A percentile compares a stretch with the other conserved stretches of the same genome.
Conservation (phyloP, 805 yeast species). For the Candida ovalis region DNA sequence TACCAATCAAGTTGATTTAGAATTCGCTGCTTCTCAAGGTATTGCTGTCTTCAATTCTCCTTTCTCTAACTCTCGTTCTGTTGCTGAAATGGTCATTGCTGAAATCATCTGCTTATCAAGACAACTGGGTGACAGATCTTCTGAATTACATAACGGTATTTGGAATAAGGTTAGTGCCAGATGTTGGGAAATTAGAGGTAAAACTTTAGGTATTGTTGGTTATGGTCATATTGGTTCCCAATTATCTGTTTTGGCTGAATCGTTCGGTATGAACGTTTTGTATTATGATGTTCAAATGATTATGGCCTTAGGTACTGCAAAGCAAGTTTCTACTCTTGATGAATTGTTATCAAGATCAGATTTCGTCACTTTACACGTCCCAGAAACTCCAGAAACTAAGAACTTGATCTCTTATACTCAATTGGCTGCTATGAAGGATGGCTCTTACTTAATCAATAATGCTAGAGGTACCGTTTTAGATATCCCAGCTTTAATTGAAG, state of each 20-base stretch:
- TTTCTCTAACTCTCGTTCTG: conserved; percentile 96
- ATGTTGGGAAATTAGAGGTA: conserved; percentile 99
- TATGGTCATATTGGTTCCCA: conserved; percentile 99
- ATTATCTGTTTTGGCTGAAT: conserved; percentile 92
- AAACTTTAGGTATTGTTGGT: conserved; percentile 94
- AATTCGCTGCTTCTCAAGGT: conserved; percentile 88
- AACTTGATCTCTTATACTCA: conserved; percentile 86
- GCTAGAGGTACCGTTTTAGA: conserved; percentile 98
- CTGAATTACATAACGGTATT: conserved; percentile 91
- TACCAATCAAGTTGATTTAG: conserved; percentile 94
- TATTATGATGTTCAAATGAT: conserved; percentile 90
- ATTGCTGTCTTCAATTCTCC: conserved; percentile 91
- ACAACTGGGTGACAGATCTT: conserved; percentile 94
- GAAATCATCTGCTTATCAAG: conserved; percentile 92
- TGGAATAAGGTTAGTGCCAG: conserved; percentile 95
- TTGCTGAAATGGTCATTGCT: conserved; percentile 95
- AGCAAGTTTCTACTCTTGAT: conserved; percentile 80
- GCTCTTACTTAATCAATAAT: conserved; percentile 91
- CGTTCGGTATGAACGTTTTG: conserved; percentile 95
- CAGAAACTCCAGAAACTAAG: conserved; percentile 89
- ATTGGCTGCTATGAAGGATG: conserved; percentile 94
- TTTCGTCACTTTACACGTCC: conserved; percentile 91
- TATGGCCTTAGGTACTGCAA: conserved; percentile 96
- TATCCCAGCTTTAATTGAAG: conserved; percentile 87
- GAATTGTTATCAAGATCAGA: conserved; percentile 80